Evolutionary conservation across 768 basidiomycete genomes (phyloP).

Genomic region (Coprinopsis sp.): DNA sequence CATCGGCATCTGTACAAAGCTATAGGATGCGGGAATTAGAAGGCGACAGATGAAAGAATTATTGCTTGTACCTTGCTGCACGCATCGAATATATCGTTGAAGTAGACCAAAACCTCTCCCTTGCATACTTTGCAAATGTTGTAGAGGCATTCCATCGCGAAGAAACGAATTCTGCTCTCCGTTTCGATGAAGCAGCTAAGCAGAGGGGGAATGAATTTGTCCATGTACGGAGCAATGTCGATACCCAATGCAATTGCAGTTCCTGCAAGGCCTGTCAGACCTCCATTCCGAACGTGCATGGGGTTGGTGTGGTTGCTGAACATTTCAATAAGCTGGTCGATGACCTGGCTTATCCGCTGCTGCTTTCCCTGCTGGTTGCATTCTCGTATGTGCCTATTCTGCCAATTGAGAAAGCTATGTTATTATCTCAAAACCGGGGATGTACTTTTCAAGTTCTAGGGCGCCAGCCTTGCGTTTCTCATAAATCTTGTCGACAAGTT

Average conservation of each 20-base stretch:
- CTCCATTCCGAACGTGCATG: conserved; percentile 88
- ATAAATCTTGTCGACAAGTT: conserved; percentile 89
- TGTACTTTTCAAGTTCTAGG: conserved; percentile 90
- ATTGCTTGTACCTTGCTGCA: conserved; percentile 73
- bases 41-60: conserved; percentile 6
- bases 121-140: conserved; percentile 98
- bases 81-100: conserved; percentile 97
- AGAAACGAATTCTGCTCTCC: conserved; percentile 94
- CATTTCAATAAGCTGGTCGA: conserved; percentile 94
- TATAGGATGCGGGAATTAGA: conserved; percentile 30
- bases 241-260: conserved; percentile 96
- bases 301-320: conserved; percentile 80
- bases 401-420: not conserved
- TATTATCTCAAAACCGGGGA: conserved; percentile 3
- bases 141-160: conserved; percentile 96
- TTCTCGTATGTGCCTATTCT: conserved; percentile 74
- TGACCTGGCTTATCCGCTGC: conserved; percentile 76
- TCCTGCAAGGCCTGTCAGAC: conserved; percentile 92
- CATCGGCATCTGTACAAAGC: conserved; percentile 94
- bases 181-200: conserved; percentile 90
- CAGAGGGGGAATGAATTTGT: conserved; percentile 84
- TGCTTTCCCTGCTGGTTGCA: conserved; percentile 79
- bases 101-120: conserved; percentile 93
- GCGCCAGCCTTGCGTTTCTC: conserved; percentile 96
- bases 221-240: conserved; percentile 91